phyloP scores from a whole-genome alignment of 768 basidiomycete genomes.

The Trametes sanguinea region DNA sequence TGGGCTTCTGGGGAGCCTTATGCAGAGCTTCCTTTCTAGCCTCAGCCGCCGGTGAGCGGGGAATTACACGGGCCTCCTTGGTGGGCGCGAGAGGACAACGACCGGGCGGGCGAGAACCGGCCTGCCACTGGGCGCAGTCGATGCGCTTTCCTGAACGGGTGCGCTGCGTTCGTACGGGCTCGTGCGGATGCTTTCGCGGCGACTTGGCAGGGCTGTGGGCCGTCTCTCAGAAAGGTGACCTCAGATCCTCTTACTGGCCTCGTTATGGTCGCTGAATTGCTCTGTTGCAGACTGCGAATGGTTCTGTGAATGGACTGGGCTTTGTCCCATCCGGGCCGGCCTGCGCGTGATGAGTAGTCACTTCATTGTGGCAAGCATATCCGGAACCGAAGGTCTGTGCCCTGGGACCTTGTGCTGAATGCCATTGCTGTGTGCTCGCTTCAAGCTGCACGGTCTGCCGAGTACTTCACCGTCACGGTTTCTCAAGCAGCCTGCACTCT shows the following conservation, averaged over 20 bases:
- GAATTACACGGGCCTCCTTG: slow-evolving; percentile 15
- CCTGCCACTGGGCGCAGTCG: neutral
- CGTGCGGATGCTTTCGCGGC: slow-evolving; percentile 1
- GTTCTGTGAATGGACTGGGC: no score
- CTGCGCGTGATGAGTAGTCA: no score
- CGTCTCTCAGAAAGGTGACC: no score
- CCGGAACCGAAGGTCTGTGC: neutral
- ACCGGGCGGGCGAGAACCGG: neutral
- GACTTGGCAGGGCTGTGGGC: no score
- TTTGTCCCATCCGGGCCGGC: no score
- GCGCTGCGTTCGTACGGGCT: neutral
- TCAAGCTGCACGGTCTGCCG: no score
- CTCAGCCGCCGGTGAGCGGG: slow-evolving; percentile 15
- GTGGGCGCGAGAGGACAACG: slow-evolving; percentile 12
- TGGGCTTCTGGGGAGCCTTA: neutral
- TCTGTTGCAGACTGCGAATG: neutral
- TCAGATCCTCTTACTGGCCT: no score
- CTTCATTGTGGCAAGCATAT: neutral
- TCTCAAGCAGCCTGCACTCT: no score
- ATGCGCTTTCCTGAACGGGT: neutral
- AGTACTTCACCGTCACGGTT: no score
- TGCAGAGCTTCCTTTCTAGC: neutral
- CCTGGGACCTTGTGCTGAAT: neutral
- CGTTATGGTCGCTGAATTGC: no score
- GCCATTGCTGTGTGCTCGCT: no score